Evolutionary conservation across 2,329 filamentous ascomycete species (phyloP).

Genomic region (Pseudocercospora fijiensis): DNA sequence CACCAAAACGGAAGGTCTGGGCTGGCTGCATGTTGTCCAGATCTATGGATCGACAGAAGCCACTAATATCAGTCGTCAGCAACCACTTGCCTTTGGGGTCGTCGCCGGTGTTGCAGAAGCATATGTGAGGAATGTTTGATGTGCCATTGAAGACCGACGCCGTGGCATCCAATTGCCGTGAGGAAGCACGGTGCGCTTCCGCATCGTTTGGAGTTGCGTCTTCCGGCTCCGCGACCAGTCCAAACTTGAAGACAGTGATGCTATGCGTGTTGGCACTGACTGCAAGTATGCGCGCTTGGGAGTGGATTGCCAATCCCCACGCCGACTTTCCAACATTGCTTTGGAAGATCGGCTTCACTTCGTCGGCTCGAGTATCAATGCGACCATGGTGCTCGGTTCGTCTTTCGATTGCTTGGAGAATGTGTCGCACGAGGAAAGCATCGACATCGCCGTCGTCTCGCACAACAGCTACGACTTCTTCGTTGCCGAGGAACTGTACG

Average conservation of each 20-base stretch:
- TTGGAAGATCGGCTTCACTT: constrained; percentile 62
- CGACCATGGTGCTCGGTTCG: constrained; percentile 33
- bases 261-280: constrained; percentile 71
- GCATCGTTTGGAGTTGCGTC: constrained; percentile 26
- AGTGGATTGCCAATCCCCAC: constrained; percentile 86
- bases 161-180: constrained; percentile 30
- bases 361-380: constrained; percentile 44
- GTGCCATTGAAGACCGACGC: constrained; percentile 34
- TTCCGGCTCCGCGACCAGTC: constrained; percentile 20
- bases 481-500: constrained; percentile 46
- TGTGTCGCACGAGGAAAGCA: constrained; percentile 42
- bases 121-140: constrained; percentile 58
- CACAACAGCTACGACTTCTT: constrained; percentile 52
- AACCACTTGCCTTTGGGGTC: constrained; percentile 58
- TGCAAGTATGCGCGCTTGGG: constrained; percentile 77
- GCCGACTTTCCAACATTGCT: constrained; percentile 75
- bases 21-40: constrained; percentile 26
- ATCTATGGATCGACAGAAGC: constrained; percentile 35
- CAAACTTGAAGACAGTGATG: constrained; percentile 59
- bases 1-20: constrained; percentile 32
- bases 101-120: constrained; percentile 58
- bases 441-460: constrained; percentile 59
- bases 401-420: constrained; percentile 38
- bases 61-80: constrained; percentile 55
- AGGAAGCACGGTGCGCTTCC: not conserved